A percentile compares a stretch with the other conserved stretches of the same genome.
Conservation (phyloP, 75 land plant genomes). For the Pinus albicaulis region DNA sequence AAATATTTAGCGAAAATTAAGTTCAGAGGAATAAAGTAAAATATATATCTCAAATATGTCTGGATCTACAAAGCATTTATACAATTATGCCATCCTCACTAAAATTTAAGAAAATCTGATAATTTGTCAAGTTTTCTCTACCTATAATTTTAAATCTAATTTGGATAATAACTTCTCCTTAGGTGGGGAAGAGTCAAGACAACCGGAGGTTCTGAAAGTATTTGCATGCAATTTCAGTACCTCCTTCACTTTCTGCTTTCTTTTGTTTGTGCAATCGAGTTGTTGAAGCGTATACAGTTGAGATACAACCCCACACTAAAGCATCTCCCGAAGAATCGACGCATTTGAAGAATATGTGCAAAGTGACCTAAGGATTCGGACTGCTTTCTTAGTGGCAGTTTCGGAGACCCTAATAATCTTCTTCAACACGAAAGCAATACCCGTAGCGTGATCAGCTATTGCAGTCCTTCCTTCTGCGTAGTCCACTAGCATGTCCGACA, state of each 20-base stretch:
- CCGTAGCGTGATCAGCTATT: slow-evolving; percentile 30
- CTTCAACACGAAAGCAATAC: slow-evolving; percentile 38
- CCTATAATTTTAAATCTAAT: too few species aligned
- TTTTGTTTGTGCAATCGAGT: slow-evolving; percentile 15
- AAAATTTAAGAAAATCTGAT: too few species aligned
- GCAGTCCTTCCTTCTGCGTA: slow-evolving; percentile 41
- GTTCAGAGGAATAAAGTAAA: too few species aligned
- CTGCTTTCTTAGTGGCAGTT: slow-evolving; percentile 27
- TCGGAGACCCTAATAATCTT: slow-evolving; percentile 29
- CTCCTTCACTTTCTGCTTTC: slow-evolving; percentile 37
- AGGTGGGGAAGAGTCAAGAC: slow-evolving; percentile 33
- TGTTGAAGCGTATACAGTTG: slow-evolving; percentile 34
- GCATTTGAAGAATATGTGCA: slow-evolving; percentile 25
- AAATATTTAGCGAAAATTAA: too few species aligned
- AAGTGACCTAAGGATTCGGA: slow-evolving; percentile 31
- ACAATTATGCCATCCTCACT: too few species aligned
- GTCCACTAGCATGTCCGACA: slow-evolving; percentile 31
- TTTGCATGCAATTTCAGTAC: slow-evolving; percentile 37
- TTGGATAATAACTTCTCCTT: slow-evolving; percentile 8
- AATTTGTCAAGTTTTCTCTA: too few species aligned
- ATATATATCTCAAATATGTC: too few species aligned
- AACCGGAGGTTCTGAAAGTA: slow-evolving; percentile 21
- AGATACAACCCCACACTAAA: slow-evolving; percentile 39
- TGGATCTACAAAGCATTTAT: too few species aligned
- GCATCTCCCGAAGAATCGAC: slow-evolving; percentile 40